Evolutionary conservation across 257 asterid species (phyloP), one percentile per base, ranked within the genome.

Genomic region (Petunia secreta): DNA sequence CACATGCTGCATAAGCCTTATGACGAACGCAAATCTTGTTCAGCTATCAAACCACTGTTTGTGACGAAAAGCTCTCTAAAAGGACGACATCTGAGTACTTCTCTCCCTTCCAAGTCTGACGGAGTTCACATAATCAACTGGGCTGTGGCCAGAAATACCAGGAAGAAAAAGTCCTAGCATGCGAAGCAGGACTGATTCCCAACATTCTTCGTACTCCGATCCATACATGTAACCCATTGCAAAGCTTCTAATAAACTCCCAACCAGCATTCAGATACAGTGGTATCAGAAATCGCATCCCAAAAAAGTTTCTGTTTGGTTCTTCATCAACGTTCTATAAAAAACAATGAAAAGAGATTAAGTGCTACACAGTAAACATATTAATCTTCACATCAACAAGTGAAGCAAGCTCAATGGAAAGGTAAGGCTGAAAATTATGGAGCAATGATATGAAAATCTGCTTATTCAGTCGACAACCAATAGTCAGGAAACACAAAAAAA

Each of bases 221-320:
- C 99, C 99, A 0, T 71, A 86, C 2, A 75, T 8, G 78, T 83
- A 85, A 3, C 89, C 87, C 78, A 85, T 79, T 2, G 80, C 5
- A 46, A 92, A 89, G 81, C 98, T 90, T 85, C 99, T 89, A 46
- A 86, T 2, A 79, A 95, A 62, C 84, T 95, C 98, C 99, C 98
- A 95, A 37, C 58, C 77, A 6, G 98, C 90, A 63, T 90, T 95
- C 65, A 88, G 63, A 79, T 93, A 88, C 75, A 80, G 85, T 0
- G 98, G 98, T 77, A 95, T 81, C 89, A 92, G 36, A 81, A 85
- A 91, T n/a, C 83, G 81, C 40, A 86, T 50, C 41, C 96, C 92
- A 63, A 92, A 93, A 92, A 90, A 95, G 83, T 95, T 93, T 36
- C 83, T 81, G 84, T 93, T 92, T 11, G 99, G 99, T 71, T 95